Evolutionary conservation across 768 basidiomycete genomes (phyloP).

Genomic region (Hydnomerulius pinastri): DNA sequence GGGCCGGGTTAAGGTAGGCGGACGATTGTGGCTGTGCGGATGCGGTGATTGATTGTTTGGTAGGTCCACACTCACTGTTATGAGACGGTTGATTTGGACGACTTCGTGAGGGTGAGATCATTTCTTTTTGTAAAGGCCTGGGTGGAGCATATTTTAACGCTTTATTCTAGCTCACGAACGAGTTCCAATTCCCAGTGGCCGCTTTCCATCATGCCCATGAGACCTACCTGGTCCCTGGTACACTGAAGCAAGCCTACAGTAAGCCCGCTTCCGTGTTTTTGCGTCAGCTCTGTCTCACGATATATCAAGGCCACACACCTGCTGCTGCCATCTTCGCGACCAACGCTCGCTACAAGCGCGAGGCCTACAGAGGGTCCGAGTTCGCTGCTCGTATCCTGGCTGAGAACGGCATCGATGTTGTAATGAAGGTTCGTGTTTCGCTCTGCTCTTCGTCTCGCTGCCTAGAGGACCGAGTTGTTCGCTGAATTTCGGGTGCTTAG

Average conservation of each 20-base stretch:
- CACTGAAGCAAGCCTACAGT: slow-evolving; percentile 72
- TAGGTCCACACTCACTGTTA: slow-evolving; percentile 46
- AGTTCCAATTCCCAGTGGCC: slow-evolving; percentile 83
- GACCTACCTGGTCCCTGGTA: slow-evolving; percentile 83
- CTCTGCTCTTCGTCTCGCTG: slow-evolving; percentile 20
- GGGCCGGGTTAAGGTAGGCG: slow-evolving; percentile 73
- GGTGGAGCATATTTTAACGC: slow-evolving; percentile 1
- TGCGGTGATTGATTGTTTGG: background rate
- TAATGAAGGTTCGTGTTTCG: slow-evolving; percentile 54
- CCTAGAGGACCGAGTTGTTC: too few species aligned
- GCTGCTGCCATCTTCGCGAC: slow-evolving; percentile 82
- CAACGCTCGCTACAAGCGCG: slow-evolving; percentile 65
- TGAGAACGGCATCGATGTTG: slow-evolving; percentile 56
- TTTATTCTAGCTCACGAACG: slow-evolving; percentile 71
- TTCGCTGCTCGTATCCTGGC: slow-evolving; percentile 63
- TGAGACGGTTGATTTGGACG: slow-evolving; percentile 67
- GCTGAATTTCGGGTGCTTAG: too few species aligned
- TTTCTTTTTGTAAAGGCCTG: too few species aligned
- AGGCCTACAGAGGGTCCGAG: slow-evolving; percentile 65
- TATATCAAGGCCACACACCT: slow-evolving; percentile 52
- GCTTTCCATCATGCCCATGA: slow-evolving; percentile 90
- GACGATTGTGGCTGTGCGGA: background rate
- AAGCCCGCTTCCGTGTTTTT: slow-evolving; percentile 4
- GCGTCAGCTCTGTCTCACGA: background rate
- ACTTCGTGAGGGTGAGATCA: slow-evolving; percentile 59